These are phyloP conservation scores for Corynespora cassiicola DNA, from an alignment of 2,329 filamentous ascomycete species.

Conservation along the genomic window DNA sequence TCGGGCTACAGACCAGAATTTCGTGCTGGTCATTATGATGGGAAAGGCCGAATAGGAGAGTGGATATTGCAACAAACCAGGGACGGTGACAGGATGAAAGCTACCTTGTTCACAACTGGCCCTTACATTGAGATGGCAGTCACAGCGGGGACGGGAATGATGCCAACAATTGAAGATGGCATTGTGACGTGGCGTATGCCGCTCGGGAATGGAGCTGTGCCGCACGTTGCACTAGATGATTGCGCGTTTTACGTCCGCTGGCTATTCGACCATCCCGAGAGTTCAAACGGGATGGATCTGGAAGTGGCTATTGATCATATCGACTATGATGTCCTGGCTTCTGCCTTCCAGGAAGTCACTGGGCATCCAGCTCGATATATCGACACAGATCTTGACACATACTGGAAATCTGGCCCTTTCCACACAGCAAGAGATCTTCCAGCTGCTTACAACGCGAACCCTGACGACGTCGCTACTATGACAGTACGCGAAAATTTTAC, in stretches of 20 bases:
- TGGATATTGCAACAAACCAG: conserved; percentile 10
- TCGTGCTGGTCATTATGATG: conserved; percentile 57
- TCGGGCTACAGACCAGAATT: conserved; percentile 53
- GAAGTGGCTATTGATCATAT: conserved; percentile 35
- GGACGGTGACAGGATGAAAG: conserved; percentile 19
- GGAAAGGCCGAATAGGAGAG: conserved; percentile 43
- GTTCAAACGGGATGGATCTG: conserved; percentile 31
- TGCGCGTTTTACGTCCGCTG: conserved; percentile 35
- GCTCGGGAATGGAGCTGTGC: conserved; percentile 22
- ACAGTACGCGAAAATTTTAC: conserved; percentile 57
- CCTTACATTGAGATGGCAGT: conserved; percentile 38
- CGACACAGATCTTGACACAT: conserved; percentile 23
- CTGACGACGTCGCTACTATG: conserved; percentile 42
- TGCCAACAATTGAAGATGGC: conserved; percentile 24
- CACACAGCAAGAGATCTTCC: conserved; percentile 36
- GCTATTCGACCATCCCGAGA: conserved; percentile 33
- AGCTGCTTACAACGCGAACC: conserved; percentile 42
- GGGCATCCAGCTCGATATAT: conserved; percentile 35
- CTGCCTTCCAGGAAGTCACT: conserved; percentile 40
- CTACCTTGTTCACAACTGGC: conserved; percentile 34
- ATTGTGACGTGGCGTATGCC: conserved; percentile 29
- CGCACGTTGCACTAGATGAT: conserved; percentile 29
- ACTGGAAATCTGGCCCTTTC: background rate
- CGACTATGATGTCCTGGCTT: conserved; percentile 33
- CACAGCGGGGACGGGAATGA: conserved; percentile 21